A percentile compares a stretch with the other conserved stretches of the same genome.
Conservation (phyloP, 148 eudicot species). For the Dysphania ambrosioides region DNA sequence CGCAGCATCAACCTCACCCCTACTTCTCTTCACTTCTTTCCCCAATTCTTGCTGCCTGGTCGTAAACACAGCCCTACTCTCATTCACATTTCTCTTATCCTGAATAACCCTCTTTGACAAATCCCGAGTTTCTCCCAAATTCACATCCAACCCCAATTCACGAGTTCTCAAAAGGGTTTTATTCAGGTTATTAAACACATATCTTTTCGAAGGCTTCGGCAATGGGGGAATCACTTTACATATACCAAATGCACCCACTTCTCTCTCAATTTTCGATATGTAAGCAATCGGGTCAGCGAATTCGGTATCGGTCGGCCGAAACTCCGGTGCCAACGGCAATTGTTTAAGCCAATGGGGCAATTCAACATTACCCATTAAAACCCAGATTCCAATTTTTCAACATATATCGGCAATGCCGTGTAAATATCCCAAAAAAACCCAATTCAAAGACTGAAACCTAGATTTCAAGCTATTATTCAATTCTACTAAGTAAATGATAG, state of each 20-base stretch:
- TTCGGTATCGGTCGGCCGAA: conserved; percentile 90
- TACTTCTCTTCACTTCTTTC: conserved; percentile 43
- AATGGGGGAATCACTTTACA: conserved; percentile 94
- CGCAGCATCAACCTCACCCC: conserved; percentile 27
- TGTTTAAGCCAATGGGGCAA: conserved; percentile 75
- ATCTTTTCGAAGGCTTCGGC: conserved; percentile 82
- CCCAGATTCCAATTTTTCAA: conserved; percentile 17
- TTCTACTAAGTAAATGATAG: background rate
- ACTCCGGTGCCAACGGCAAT: conserved; percentile 88
- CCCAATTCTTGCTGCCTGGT: conserved; percentile 94
- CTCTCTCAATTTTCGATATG: conserved; percentile 92
- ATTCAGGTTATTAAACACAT: conserved; percentile 60
- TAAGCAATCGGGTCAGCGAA: conserved; percentile 97
- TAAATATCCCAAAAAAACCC: background rate
- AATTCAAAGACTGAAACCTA: background rate
- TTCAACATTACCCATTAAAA: conserved; percentile 61
- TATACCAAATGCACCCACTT: conserved; percentile 87
- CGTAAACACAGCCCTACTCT: conserved; percentile 63
- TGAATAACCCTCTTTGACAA: conserved; percentile 18
- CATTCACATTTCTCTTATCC: conserved; percentile 26
- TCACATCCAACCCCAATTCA: conserved; percentile 48
- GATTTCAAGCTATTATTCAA: background rate
- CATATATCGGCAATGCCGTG: background rate
- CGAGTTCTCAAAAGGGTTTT: conserved; percentile 66
- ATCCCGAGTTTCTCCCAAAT: conserved; percentile 17